phyloP scores from a whole-genome alignment of 257 asterid species.

The Solanum paucissectum region DNA sequence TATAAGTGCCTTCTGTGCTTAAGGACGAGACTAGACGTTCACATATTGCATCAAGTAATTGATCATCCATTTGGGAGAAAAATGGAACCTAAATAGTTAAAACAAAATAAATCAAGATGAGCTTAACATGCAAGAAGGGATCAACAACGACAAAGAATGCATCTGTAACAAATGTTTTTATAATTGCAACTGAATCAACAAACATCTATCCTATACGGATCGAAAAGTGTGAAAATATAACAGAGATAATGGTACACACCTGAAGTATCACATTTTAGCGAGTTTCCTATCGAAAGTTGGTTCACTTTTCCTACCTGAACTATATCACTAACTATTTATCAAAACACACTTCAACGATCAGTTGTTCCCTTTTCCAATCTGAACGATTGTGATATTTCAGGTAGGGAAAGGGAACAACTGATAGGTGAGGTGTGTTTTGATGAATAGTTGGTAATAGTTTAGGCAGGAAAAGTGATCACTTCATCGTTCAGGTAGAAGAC shows the following conservation, averaged over 20 bases:
- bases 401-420: background rate
- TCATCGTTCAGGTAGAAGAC: background rate
- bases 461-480: background rate
- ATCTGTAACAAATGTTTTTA: background rate
- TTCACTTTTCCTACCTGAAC: background rate
- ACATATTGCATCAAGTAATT: constrained; percentile 84
- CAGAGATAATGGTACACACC: background rate
- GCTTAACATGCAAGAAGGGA: background rate
- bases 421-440: background rate
- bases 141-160: background rate
- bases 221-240: background rate
- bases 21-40: constrained; percentile 70
- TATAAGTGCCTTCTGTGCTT: constrained; percentile 74
- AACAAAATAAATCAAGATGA: background rate
- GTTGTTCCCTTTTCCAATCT: background rate
- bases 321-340: background rate
- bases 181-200: background rate
- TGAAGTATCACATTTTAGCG: background rate
- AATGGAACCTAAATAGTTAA: constrained; percentile 53
- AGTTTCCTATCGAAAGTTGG: background rate
- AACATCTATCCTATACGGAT: background rate
- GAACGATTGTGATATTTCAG: background rate
- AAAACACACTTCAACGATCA: background rate
- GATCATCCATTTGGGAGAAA: constrained; percentile 96
- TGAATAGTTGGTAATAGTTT: background rate